These are phyloP conservation scores for Arthrobotrys sphaeroides DNA, from an alignment of 2,329 filamentous ascomycete species.

Conservation along the genomic window DNA sequence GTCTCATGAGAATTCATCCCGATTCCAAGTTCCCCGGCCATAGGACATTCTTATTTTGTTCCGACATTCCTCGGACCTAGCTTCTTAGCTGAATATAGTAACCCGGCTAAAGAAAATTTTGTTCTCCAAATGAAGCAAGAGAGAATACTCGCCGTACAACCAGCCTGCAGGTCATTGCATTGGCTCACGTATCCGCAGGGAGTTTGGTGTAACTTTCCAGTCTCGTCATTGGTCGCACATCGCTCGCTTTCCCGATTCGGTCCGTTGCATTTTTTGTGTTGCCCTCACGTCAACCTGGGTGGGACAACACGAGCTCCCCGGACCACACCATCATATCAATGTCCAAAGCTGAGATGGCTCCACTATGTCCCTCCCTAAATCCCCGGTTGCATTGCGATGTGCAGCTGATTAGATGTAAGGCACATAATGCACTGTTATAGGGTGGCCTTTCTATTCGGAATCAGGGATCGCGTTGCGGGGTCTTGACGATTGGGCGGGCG, in stretches of 20 bases:
- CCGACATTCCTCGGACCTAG: too few relatives aligned
- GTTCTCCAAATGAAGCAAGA: too few relatives aligned
- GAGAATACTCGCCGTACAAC: too few relatives aligned
- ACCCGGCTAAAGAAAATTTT: too few relatives aligned
- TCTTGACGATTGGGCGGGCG: not conserved
- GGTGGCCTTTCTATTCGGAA: not conserved
- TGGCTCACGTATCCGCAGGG: too few relatives aligned
- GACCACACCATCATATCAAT: not conserved
- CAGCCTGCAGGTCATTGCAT: too few relatives aligned
- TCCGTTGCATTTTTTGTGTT: constrained; percentile 29
- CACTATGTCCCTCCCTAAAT: not conserved
- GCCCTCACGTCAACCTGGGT: not conserved
- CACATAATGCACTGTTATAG: not conserved
- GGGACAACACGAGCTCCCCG: not conserved
- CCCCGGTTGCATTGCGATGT: not conserved
- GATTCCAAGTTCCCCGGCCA: too few relatives aligned
- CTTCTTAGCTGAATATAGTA: too few relatives aligned
- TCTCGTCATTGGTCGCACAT: not conserved
- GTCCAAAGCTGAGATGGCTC: not conserved
- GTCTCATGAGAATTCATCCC: too few relatives aligned
- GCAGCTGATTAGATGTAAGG: not conserved
- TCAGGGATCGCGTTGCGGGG: constrained; percentile 7
- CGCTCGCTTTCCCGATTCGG: not conserved
- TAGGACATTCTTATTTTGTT: too few relatives aligned
- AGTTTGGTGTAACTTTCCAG: too few relatives aligned